Conservation (phyloP, 2,329 filamentous ascomycete genomes). For the Fusarium denticulatum region DNA sequence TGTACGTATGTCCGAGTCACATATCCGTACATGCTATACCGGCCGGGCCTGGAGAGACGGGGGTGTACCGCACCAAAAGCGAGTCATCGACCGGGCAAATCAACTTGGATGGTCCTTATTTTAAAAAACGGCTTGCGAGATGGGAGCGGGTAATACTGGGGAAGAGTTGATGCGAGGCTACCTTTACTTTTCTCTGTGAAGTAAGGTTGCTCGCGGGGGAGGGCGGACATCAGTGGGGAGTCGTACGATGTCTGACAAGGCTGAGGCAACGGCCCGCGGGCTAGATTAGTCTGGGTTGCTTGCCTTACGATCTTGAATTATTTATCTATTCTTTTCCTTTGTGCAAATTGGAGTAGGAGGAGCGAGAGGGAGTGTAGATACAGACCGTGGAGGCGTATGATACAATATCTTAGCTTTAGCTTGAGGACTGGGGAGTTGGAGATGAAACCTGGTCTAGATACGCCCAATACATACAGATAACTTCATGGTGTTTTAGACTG, state of each 20-base stretch:
- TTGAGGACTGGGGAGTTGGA: conserved; percentile 19
- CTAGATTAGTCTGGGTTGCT: conserved; percentile 19
- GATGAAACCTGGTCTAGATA: conserved; percentile 19
- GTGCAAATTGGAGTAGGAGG: conserved; percentile 31
- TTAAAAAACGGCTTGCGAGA: conserved; percentile 24
- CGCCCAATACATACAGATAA: conserved; percentile 31
- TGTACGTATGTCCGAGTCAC: conserved; percentile 12
- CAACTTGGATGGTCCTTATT: conserved; percentile 23
- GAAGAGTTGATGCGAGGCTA: conserved; percentile 43
- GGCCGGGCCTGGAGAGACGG: conserved; percentile 27
- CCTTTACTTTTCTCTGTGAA: conserved; percentile 33
- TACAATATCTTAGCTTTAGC: conserved; percentile 22
- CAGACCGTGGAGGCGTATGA: conserved; percentile 35
- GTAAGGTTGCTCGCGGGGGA: conserved; percentile 36
- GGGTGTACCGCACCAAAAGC: conserved; percentile 34
- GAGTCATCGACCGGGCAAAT: conserved; percentile 34
- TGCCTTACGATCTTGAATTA: conserved; percentile 24
- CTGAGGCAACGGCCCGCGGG: conserved; percentile 40
- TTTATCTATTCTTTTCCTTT: conserved; percentile 38
- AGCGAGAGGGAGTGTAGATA: conserved; percentile 32
- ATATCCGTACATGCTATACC: conserved; percentile 4
- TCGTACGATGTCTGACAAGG: conserved; percentile 45
- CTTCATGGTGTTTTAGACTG: background rate
- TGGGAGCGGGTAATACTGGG: conserved; percentile 45
- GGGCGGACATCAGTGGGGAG: conserved; percentile 41